Evolutionary conservation across 2,329 filamentous ascomycete genomes (phyloP).

Genomic region (Xylaria arbuscula): DNA sequence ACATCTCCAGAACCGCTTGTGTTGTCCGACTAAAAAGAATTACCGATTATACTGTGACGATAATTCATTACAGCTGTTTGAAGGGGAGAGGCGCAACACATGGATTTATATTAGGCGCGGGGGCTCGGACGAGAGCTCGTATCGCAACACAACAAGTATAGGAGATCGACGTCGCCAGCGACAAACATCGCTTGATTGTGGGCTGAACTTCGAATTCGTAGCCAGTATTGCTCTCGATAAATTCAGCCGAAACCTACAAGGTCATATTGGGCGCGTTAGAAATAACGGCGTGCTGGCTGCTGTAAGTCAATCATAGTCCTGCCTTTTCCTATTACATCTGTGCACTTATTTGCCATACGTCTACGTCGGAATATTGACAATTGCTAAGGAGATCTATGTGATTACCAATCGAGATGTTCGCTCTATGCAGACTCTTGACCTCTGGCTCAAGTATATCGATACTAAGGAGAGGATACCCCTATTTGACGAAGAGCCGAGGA

Average conservation of each 20-base stretch:
- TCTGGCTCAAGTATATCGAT: constrained; percentile 24
- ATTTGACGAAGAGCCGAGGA: constrained; percentile 24
- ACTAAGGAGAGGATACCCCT: constrained; percentile 29
- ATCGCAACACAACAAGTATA: constrained; percentile 15
- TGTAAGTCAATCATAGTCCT: constrained; percentile 13
- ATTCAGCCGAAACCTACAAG: constrained; percentile 20
- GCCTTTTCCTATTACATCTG: neutral
- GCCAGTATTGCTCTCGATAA: constrained; percentile 25
- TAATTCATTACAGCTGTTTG: constrained; percentile 25
- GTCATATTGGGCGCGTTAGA: constrained; percentile 25
- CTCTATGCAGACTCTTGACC: constrained; percentile 26
- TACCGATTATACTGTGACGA: constrained; percentile 27
- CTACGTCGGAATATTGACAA: neutral
- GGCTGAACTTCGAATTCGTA: constrained; percentile 26
- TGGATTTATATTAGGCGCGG: constrained; percentile 30
- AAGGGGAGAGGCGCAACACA: constrained; percentile 18
- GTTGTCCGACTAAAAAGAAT: constrained; percentile 25
- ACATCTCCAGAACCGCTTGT: constrained; percentile 22
- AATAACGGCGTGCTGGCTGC: constrained; percentile 23
- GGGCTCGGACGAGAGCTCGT: constrained; percentile 26
- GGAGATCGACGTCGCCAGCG: constrained; percentile 20
- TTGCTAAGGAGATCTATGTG: constrained; percentile 21
- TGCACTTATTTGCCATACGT: neutral
- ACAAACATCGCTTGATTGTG: constrained; percentile 23
- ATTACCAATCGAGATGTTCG: constrained; percentile 28